phyloP scores from a whole-genome alignment of 2,329 filamentous ascomycete genomes.

The Verticillium isaacii region DNA sequence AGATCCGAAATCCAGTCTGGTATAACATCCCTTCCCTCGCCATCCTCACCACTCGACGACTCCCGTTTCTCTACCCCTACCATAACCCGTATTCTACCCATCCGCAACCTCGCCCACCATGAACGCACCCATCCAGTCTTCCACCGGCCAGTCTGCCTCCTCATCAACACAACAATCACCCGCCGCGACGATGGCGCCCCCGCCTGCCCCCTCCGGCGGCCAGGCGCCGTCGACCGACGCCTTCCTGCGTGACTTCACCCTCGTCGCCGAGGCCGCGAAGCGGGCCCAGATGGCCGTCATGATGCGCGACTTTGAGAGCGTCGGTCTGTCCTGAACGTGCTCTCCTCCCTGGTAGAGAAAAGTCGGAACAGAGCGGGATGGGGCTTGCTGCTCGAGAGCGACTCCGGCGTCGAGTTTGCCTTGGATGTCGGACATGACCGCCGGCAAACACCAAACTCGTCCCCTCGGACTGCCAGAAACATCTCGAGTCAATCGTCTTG shows the following conservation, averaged over 20 bases:
- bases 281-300: conserved; percentile 85
- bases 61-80: background rate
- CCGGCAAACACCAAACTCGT: too few species aligned
- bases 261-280: conserved; percentile 90
- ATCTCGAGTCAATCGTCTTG: too few species aligned
- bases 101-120: conserved; percentile 2
- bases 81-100: background rate
- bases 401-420: too few species aligned
- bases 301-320: conserved; percentile 78
- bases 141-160: conserved; percentile 10
- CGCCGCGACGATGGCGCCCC: conserved; percentile 13
- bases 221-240: conserved; percentile 40
- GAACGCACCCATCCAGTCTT: conserved; percentile 12
- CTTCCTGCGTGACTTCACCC: conserved; percentile 75
- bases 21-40: background rate
- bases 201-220: conserved; percentile 20
- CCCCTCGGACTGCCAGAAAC: too few species aligned
- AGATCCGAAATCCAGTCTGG: background rate
- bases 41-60: background rate
- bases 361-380: background rate
- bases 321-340: conserved; percentile 44
- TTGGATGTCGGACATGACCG: too few species aligned
- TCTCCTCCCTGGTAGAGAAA: background rate
- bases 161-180: conserved; percentile 24
- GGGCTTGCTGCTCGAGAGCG: too few species aligned